Conservation (phyloP, 2,329 filamentous ascomycete genomes). For the Sporothrix phasma region DNA sequence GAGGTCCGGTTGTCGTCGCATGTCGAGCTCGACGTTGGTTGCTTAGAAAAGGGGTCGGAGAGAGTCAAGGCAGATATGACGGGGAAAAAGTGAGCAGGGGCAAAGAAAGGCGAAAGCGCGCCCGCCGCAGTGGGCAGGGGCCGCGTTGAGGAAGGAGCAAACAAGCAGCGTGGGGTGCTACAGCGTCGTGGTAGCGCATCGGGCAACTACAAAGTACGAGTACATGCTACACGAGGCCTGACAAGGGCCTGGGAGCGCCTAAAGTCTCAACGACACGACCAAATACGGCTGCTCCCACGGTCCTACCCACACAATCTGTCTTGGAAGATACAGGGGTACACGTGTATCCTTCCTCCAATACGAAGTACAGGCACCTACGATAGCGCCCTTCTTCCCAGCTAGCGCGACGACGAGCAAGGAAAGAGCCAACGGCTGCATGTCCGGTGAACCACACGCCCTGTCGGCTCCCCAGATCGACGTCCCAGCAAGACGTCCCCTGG, state of each 20-base stretch:
- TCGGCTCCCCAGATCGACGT: not conserved
- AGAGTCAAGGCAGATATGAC: conserved; percentile 4
- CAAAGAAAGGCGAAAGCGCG: not conserved
- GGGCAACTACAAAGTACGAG: too few relatives aligned
- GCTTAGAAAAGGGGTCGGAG: conserved; percentile 1
- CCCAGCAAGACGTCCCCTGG: not conserved
- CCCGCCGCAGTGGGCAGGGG: not conserved
- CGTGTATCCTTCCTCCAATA: not conserved
- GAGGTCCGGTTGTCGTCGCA: not conserved
- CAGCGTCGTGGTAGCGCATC: not conserved
- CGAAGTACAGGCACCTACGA: not conserved
- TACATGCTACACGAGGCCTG: not conserved
- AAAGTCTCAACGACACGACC: not conserved
- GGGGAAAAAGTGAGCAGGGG: not conserved
- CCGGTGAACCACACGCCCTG: not conserved
- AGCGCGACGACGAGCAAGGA: not conserved
- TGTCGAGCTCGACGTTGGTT: not conserved
- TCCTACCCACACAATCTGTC: not conserved
- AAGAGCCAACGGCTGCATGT: not conserved
- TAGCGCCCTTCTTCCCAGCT: conserved; percentile 1
- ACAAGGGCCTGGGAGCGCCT: not conserved
- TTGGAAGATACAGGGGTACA: not conserved
- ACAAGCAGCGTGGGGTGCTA: not conserved
- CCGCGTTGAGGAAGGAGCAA: not conserved
- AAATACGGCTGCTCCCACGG: not conserved